These are phyloP conservation scores for Nakazawaea pomicola DNA, from an alignment of 805 yeast species.

Conservation along the genomic window DNA sequence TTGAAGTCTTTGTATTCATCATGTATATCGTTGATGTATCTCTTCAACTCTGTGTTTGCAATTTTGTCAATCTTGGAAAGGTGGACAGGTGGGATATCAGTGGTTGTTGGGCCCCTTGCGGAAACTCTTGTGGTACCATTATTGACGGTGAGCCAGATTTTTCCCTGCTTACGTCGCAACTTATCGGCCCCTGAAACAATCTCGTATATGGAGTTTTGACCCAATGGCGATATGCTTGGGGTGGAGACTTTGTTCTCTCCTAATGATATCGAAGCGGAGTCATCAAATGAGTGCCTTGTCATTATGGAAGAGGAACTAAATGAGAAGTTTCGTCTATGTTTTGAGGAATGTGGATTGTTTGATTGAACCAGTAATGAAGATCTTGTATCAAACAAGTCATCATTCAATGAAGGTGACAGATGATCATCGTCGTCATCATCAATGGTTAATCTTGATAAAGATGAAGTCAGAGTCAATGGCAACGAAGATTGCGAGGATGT, in stretches of 20 bases:
- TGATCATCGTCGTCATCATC: conserved; percentile 3
- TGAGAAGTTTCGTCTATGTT: conserved; percentile 9
- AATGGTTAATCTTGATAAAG: conserved; percentile 7
- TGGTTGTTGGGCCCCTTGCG: conserved; percentile 62
- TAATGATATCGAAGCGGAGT: conserved; percentile 26
- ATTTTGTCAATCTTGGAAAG: conserved; percentile 49
- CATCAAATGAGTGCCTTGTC: conserved; percentile 30
- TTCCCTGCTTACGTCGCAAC: conserved; percentile 20
- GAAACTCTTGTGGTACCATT: conserved; percentile 39
- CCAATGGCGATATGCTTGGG: conserved; percentile 47
- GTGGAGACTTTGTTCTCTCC: conserved; percentile 36
- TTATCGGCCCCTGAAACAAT: conserved; percentile 60
- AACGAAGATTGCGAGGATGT: conserved; percentile 5
- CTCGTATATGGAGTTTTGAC: conserved; percentile 74
- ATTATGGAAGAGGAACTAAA: conserved; percentile 16
- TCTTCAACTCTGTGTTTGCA: conserved; percentile 35
- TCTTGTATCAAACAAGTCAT: conserved; percentile 11
- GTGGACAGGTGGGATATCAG: conserved; percentile 81
- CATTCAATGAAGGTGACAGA: conserved; percentile 10
- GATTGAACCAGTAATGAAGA: conserved; percentile 4
- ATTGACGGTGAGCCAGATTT: conserved; percentile 18
- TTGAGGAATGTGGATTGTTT: not conserved
- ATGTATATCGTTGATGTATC: conserved; percentile 39
- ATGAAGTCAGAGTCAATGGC: conserved; percentile 1
- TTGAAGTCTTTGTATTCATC: conserved; percentile 41